A percentile compares a stretch with the other conserved stretches of the same genome.
Conservation (phyloP, 805 yeast genomes). For the Starmerella khaoyaiensis region DNA sequence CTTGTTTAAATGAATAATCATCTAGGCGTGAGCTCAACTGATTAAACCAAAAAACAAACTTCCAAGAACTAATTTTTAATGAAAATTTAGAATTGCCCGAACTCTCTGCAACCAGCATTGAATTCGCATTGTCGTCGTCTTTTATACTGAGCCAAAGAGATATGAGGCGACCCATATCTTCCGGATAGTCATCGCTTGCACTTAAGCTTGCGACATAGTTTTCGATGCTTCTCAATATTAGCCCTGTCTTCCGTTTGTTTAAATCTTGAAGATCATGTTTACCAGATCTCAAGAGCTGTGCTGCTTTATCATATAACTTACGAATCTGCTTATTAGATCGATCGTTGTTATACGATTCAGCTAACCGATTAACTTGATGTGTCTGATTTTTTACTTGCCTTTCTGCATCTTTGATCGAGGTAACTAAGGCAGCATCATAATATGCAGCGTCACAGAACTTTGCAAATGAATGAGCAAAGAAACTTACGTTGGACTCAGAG, state of each 20-base stretch:
- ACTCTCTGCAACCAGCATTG: neutral
- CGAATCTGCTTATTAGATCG: neutral
- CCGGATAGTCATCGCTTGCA: slow-evolving; percentile 8
- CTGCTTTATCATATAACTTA: neutral
- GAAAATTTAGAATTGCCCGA: neutral
- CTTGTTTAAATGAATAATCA: slow-evolving; percentile 19
- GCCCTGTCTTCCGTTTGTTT: slow-evolving; percentile 30
- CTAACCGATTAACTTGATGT: slow-evolving; percentile 27
- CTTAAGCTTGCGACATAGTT: slow-evolving; percentile 41
- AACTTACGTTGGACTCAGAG: slow-evolving; percentile 24
- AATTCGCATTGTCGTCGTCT: neutral
- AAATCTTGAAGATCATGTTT: slow-evolving; percentile 34
- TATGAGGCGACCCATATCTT: slow-evolving; percentile 39
- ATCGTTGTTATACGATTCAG: neutral
- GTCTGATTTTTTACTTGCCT: slow-evolving; percentile 5
- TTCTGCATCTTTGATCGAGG: slow-evolving; percentile 24
- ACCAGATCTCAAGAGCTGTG: slow-evolving; percentile 32
- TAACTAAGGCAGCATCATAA: slow-evolving; percentile 23
- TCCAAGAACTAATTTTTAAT: slow-evolving; percentile 38
- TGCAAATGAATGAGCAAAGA: slow-evolving; percentile 49
- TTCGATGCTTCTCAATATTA: slow-evolving; percentile 42
- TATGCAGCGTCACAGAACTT: slow-evolving; percentile 40
- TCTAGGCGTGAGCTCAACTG: slow-evolving; percentile 62
- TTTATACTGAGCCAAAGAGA: slow-evolving; percentile 46
- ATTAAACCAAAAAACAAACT: slow-evolving; percentile 67